Conservation (phyloP, 1,284 basidiomycete species). For the Flammula alnicola region DNA sequence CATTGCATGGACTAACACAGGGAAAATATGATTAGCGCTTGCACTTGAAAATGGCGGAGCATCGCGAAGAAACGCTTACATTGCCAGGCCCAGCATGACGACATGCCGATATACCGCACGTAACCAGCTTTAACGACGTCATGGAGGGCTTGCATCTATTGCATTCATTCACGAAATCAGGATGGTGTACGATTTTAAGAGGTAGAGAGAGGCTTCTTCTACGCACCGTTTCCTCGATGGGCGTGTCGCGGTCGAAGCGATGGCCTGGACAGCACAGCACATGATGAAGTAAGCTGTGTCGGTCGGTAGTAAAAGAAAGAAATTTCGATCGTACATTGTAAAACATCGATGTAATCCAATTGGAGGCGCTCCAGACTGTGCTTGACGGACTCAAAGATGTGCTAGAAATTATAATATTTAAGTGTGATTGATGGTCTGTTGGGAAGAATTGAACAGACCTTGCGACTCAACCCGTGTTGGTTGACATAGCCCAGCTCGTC, state of each 20-base stretch:
- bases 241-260: slow-evolving; percentile 64
- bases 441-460: slow-evolving; percentile 42
- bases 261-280: no score
- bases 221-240: slow-evolving; percentile 59
- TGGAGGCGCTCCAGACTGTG: slow-evolving; percentile 67
- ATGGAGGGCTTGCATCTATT: slow-evolving; percentile 69
- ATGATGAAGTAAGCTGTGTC: not conserved
- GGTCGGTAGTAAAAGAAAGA: not conserved
- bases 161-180: not conserved
- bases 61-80: slow-evolving; percentile 37
- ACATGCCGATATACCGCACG: slow-evolving; percentile 74
- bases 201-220: no score
- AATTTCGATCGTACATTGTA: slow-evolving; percentile 50
- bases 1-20: slow-evolving; percentile 56
- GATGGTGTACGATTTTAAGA: no score
- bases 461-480: slow-evolving; percentile 57
- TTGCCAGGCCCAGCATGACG: slow-evolving; percentile 51
- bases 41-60: not conserved
- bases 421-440: no score
- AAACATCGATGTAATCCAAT: slow-evolving; percentile 72
- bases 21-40: not conserved
- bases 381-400: slow-evolving; percentile 76
- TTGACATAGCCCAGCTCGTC: slow-evolving; percentile 61
- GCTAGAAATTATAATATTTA: slow-evolving; percentile 46
- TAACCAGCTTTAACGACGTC: slow-evolving; percentile 69